phyloP scores from a whole-genome alignment of 2,329 filamentous ascomycete genomes.

The Colletotrichum magnum region DNA sequence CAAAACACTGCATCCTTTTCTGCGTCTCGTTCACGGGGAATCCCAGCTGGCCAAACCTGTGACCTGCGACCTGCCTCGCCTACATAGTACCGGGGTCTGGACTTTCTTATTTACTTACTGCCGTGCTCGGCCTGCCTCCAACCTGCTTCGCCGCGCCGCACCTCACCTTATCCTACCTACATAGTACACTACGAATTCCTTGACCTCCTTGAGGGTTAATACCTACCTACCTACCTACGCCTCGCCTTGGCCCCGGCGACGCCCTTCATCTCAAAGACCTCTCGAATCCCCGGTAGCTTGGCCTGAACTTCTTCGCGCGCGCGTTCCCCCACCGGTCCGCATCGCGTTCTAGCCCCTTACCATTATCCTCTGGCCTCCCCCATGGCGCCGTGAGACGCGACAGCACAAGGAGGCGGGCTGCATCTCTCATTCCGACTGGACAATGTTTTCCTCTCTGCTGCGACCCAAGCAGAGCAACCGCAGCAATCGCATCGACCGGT shows the following conservation, averaged over 20 bases:
- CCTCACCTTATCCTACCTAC: background rate
- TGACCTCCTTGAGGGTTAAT: no score
- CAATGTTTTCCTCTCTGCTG: constrained; percentile 43
- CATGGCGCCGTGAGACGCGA: constrained; percentile 38
- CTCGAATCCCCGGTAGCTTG: constrained; percentile 10
- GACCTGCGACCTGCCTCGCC: background rate
- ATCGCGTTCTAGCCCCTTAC: background rate
- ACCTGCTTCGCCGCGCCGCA: background rate
- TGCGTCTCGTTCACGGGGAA: constrained; percentile 37
- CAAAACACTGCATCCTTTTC: constrained; percentile 38
- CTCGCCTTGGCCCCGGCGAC: constrained; percentile 22
- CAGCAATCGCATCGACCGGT: constrained; percentile 37
- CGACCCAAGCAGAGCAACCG: constrained; percentile 41
- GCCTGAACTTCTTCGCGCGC: constrained; percentile 6
- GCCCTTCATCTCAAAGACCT: background rate
- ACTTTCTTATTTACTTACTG: constrained; percentile 34
- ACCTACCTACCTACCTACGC: background rate
- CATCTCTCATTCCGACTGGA: constrained; percentile 36
- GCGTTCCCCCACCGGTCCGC: background rate
- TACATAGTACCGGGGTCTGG: background rate
- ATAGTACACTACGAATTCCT: no score
- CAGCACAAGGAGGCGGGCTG: constrained; percentile 36
- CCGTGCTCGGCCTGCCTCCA: constrained; percentile 15
- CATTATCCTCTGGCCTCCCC: background rate
- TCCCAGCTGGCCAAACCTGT: constrained; percentile 10